Conservation (phyloP, 2,329 filamentous ascomycete species). For the Coleophoma cylindrospora region DNA sequence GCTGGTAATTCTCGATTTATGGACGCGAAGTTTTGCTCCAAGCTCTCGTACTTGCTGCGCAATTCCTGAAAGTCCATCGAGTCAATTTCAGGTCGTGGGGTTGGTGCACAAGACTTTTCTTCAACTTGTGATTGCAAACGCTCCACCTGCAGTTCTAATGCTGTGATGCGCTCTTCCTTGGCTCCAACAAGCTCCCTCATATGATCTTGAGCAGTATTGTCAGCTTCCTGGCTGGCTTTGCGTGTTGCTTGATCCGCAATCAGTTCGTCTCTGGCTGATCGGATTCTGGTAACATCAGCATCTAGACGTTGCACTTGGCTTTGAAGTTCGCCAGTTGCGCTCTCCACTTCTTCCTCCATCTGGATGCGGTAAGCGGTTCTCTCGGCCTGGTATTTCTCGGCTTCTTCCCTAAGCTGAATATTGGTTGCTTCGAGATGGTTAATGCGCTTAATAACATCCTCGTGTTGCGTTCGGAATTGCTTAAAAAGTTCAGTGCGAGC, state of each 20-base stretch:
- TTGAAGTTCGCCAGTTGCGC: slow-evolving; percentile 71
- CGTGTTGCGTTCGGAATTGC: slow-evolving; percentile 80
- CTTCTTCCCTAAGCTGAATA: slow-evolving; percentile 76
- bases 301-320: slow-evolving; percentile 76
- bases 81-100: slow-evolving; percentile 43
- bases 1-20: slow-evolving; percentile 84
- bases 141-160: slow-evolving; percentile 78
- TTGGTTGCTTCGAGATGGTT: slow-evolving; percentile 91
- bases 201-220: slow-evolving; percentile 63
- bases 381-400: slow-evolving; percentile 80
- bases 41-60: slow-evolving; percentile 64
- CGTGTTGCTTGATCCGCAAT: slow-evolving; percentile 75
- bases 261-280: slow-evolving; percentile 79
- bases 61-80: slow-evolving; percentile 66
- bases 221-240: slow-evolving; percentile 74
- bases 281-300: slow-evolving; percentile 78
- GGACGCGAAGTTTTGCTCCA: slow-evolving; percentile 76
- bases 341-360: slow-evolving; percentile 75
- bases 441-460: slow-evolving; percentile 86
- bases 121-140: slow-evolving; percentile 56
- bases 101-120: slow-evolving; percentile 34
- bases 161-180: slow-evolving; percentile 73
- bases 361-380: slow-evolving; percentile 75
- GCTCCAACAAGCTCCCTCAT: slow-evolving; percentile 76
- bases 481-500: slow-evolving; percentile 92